phyloP scores from a whole-genome alignment of 2,329 filamentous ascomycete genomes.

The Ceratocystis smalleyi region DNA sequence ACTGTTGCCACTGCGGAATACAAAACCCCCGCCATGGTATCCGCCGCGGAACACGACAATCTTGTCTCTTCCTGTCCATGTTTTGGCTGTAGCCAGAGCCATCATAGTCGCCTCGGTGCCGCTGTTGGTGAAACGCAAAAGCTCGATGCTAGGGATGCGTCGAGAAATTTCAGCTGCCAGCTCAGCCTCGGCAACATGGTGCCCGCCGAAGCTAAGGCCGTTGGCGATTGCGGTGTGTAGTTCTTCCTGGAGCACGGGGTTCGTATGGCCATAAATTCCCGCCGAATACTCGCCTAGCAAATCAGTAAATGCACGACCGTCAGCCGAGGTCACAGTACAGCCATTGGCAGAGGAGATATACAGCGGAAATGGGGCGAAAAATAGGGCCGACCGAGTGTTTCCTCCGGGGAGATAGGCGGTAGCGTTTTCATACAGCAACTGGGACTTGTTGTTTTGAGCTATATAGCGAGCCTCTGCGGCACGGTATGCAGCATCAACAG shows the following conservation, averaged over 20 bases:
- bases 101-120: constrained; percentile 51
- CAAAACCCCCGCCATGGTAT: constrained; percentile 23
- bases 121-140: constrained; percentile 47
- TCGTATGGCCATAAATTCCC: constrained; percentile 49
- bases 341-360: constrained; percentile 14
- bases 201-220: constrained; percentile 41
- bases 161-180: constrained; percentile 37
- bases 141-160: constrained; percentile 37
- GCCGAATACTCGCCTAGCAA: constrained; percentile 49
- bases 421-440: background rate
- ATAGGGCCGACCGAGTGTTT: constrained; percentile 32
- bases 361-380: constrained; percentile 31
- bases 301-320: constrained; percentile 36
- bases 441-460: constrained; percentile 3
- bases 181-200: constrained; percentile 34
- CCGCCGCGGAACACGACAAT: constrained; percentile 37
- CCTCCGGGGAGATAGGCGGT: constrained; percentile 26
- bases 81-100: constrained; percentile 39
- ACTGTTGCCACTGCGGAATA: constrained; percentile 18
- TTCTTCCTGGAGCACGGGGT: constrained; percentile 36
- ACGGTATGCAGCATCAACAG: constrained; percentile 18
- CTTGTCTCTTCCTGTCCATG: constrained; percentile 30
- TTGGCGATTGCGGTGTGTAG: constrained; percentile 31
- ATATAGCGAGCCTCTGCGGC: constrained; percentile 8
- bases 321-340: constrained; percentile 26